phyloP scores from a whole-genome alignment of 352 stramenopile species.

The Thalassiosira pacifica region DNA sequence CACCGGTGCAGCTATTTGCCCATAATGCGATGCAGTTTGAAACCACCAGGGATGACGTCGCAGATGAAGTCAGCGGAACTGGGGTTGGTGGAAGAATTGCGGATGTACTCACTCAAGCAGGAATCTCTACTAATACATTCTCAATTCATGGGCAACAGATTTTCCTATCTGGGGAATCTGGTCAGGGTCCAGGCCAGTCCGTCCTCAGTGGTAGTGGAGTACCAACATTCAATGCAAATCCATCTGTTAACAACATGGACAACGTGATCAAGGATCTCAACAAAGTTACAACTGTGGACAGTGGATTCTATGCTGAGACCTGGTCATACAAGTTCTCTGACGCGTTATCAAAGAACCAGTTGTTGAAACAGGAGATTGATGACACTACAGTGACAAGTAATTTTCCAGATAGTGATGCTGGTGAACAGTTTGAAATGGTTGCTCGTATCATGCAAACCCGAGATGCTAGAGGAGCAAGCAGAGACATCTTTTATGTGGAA shows the following conservation, averaged over 20 bases:
- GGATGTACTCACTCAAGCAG: slow-evolving; percentile 52
- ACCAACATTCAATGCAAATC: slow-evolving; percentile 53
- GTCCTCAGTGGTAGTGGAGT: slow-evolving; percentile 46
- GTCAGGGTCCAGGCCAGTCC: slow-evolving; percentile 38
- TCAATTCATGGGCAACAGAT: slow-evolving; percentile 58
- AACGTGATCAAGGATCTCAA: slow-evolving; percentile 68
- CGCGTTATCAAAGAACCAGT: not conserved
- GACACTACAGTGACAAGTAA: not conserved
- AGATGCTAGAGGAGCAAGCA: slow-evolving; percentile 35
- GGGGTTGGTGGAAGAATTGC: slow-evolving; percentile 66
- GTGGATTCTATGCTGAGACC: slow-evolving; percentile 70
- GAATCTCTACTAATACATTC: slow-evolving; percentile 58
- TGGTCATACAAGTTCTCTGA: slow-evolving; percentile 65
- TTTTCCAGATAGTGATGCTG: slow-evolving; percentile 1
- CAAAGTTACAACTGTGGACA: slow-evolving; percentile 58
- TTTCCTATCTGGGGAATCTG: slow-evolving; percentile 48
- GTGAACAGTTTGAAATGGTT: slow-evolving; percentile 46
- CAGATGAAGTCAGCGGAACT: slow-evolving; percentile 46
- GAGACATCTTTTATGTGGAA: slow-evolving; percentile 77
- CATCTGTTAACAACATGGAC: slow-evolving; percentile 59
- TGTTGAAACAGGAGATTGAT: slow-evolving; percentile 13
- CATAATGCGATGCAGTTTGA: slow-evolving; percentile 71
- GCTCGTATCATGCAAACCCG: slow-evolving; percentile 40
- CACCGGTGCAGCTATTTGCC: slow-evolving; percentile 67
- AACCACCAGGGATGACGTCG: slow-evolving; percentile 47